Evolutionary conservation across 768 basidiomycete species (phyloP), one percentile per base, ranked within the genome.

Genomic region (Asterophora parasitica): DNA sequence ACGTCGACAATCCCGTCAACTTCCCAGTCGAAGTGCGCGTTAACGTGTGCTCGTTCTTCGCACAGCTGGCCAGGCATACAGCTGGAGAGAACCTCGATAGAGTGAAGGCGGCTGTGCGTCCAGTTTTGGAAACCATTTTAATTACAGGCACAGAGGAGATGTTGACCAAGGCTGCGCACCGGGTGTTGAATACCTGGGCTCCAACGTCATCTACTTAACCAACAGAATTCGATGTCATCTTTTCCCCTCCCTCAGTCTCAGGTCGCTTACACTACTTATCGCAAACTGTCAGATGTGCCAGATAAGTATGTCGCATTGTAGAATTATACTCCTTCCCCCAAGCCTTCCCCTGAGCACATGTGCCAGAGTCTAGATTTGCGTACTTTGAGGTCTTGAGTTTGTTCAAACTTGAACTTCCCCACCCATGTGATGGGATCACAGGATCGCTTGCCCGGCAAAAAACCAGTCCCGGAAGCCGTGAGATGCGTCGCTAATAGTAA

Each of bases 11-110:
- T 53, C 71, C 77, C 0, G 68, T 69, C 50, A 69, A 78, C 51
- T 83, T 82, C 58, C 84, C 84, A n/a, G 67, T 79, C 15, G 90
- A 92, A 68, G 78, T 92, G 48, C 79, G 88, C 39, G 71, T 79
- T 20, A 92, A 92, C 56, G 77, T 81, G 13, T 90, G 88, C 60
- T 77, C 83, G 6, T 73, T 92, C 50, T 65, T 92, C 20, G 71
- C 78, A 33, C 83, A 88, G 53, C 60, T 88, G 15, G 76, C 76
- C 28, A 76, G 75, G 55, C 73, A 81, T 57, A 66, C 71, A 3
- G 61, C 75, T 7, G 74, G 74, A 6, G 73, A 75, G 4, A 72
- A 76, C 26, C 61, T 81, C 46, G 63, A 66, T 19, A 66, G 62
- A 28, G 58, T 89, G 44, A 80, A 82, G 63, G 76, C 75, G 4